phyloP scores from a whole-genome alignment of 768 basidiomycete genomes.

The Melanogaster broomeanus region DNA sequence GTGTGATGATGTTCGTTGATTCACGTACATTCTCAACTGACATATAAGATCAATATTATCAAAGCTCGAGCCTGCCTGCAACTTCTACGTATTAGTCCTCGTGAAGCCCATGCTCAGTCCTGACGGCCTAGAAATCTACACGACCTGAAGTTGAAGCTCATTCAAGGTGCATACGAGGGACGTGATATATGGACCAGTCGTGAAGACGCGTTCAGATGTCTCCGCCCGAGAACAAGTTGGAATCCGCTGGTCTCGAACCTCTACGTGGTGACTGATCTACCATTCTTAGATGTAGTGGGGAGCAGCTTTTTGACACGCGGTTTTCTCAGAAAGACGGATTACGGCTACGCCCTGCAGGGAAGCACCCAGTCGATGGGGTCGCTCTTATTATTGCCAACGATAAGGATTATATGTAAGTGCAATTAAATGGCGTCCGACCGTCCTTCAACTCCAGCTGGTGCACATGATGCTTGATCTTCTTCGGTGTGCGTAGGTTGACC shows the following conservation, averaged over 20 bases:
- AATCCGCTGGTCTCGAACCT: constrained; percentile 52
- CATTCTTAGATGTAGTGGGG: background rate
- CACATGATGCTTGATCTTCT: too few relatives aligned
- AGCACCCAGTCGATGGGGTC: constrained; percentile 35
- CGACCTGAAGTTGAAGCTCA: constrained; percentile 42
- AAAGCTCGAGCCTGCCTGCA: too few relatives aligned
- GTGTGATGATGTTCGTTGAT: too few relatives aligned
- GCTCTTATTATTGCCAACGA: constrained; percentile 52
- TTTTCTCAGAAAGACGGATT: constrained; percentile 47
- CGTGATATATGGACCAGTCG: constrained; percentile 53
- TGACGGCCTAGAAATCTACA: constrained; percentile 43
- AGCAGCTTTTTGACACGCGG: background rate
- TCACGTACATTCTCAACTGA: too few relatives aligned
- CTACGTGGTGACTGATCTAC: constrained; percentile 48
- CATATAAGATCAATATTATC: too few relatives aligned
- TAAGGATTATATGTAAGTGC: constrained; percentile 55
- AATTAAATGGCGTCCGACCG: too few relatives aligned
- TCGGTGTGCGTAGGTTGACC: too few relatives aligned
- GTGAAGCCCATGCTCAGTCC: constrained; percentile 71
- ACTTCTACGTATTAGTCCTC: too few relatives aligned
- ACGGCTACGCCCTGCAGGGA: constrained; percentile 35
- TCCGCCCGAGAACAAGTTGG: constrained; percentile 46
- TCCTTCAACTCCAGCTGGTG: too few relatives aligned
- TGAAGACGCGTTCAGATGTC: constrained; percentile 39
- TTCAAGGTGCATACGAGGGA: constrained; percentile 50